Conservation (phyloP, 305 asterid genomes). For the Striga hermonthica region DNA sequence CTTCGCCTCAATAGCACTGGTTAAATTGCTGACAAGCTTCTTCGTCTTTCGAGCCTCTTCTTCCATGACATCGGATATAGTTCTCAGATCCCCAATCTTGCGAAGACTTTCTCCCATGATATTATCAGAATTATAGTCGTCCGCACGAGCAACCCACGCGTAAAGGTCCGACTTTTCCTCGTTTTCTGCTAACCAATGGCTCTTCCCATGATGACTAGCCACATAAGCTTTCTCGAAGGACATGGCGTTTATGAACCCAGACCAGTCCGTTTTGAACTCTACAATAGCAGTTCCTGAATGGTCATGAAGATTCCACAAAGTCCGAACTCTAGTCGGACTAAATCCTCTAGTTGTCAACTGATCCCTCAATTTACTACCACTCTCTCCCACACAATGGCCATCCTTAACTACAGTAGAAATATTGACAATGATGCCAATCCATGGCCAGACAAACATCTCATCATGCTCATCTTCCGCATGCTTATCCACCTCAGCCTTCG, state of each 20-base stretch:
- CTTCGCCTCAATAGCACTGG: conserved; percentile 57
- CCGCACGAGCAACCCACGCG: conserved; percentile 16
- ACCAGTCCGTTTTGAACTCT: conserved; percentile 5
- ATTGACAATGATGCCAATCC: conserved; percentile 13
- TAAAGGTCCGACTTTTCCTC: conserved; percentile 6
- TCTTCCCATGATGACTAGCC: conserved; percentile 15
- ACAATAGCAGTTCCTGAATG: conserved; percentile 19
- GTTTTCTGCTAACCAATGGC: conserved; percentile 3
- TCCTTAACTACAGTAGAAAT: conserved; percentile 6
- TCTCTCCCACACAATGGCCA: conserved; percentile 10
- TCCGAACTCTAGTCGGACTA: conserved; percentile 8
- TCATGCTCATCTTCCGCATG: not conserved
- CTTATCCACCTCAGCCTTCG: not conserved
- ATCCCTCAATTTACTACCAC: conserved; percentile 15
- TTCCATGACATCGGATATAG: conserved; percentile 16
- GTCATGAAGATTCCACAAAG: not conserved
- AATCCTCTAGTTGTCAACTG: conserved; percentile 13
- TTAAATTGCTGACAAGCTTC: conserved; percentile 50
- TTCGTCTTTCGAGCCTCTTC: conserved; percentile 10
- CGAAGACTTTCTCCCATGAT: conserved; percentile 11
- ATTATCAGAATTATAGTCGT: conserved; percentile 9
- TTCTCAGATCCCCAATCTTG: conserved; percentile 20
- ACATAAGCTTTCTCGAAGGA: conserved; percentile 10
- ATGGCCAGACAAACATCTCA: conserved; percentile 15
- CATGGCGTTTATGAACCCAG: not conserved